Percentiles rank a stretch among this genome's conserved stretches.
Conservation (phyloP, 805 yeast genomes). For the Saturnispora hagleri region DNA sequence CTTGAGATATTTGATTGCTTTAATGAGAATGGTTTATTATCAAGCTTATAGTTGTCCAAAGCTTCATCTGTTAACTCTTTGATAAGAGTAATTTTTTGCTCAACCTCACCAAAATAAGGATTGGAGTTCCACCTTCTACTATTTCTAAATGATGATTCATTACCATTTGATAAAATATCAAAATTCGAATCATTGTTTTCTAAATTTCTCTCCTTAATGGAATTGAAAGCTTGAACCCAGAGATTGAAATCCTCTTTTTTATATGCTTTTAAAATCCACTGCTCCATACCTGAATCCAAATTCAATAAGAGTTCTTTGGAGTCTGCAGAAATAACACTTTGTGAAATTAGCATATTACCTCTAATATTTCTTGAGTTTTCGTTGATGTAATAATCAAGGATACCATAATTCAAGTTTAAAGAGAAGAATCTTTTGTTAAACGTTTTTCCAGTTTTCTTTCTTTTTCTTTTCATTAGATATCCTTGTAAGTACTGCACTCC, state of each 20-base stretch:
- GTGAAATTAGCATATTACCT: slow-evolving; percentile 84
- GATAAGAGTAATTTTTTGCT: not conserved
- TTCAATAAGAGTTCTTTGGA: slow-evolving; percentile 57
- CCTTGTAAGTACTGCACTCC: slow-evolving; percentile 76
- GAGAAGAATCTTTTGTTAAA: slow-evolving; percentile 79
- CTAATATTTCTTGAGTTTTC: slow-evolving; percentile 64
- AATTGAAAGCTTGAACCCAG: slow-evolving; percentile 78
- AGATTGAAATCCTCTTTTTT: slow-evolving; percentile 56
- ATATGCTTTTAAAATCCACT: slow-evolving; percentile 77
- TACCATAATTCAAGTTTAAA: slow-evolving; percentile 72
- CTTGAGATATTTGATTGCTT: not conserved
- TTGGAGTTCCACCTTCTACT: slow-evolving; percentile 3
- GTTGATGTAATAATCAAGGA: slow-evolving; percentile 71
- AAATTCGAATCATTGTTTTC: not conserved
- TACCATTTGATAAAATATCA: not conserved
- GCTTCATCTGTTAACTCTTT: not conserved
- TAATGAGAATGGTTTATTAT: not conserved
- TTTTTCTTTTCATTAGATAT: slow-evolving; percentile 56
- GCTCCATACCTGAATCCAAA: slow-evolving; percentile 91
- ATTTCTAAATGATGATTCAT: not conserved
- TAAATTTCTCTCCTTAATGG: slow-evolving; percentile 29
- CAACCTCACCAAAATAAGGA: slow-evolving; percentile 1
- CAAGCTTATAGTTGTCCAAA: not conserved
- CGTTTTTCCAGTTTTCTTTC: slow-evolving; percentile 79
- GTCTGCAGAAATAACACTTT: slow-evolving; percentile 77